These are phyloP conservation scores for Phanerodontia chrysosporium DNA, from an alignment of 768 basidiomycete genomes.

Conservation along the genomic window DNA sequence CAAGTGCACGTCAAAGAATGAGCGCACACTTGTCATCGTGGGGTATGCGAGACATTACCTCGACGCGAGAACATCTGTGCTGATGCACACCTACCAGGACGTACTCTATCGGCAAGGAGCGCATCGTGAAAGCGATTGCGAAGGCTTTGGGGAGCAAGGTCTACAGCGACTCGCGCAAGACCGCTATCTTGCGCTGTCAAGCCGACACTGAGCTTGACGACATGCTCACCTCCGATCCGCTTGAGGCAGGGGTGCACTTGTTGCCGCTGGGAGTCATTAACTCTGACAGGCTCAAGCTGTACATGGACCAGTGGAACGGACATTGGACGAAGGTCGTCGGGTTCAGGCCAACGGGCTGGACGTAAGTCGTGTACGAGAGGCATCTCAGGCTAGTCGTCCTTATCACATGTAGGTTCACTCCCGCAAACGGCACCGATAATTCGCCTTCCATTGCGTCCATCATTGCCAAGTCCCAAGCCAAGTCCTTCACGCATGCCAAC, in stretches of 20 bases:
- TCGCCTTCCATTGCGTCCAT: conserved; percentile 64
- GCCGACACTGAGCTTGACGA: conserved; percentile 77
- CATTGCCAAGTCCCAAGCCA: conserved; percentile 61
- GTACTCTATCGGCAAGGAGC: conserved; percentile 96
- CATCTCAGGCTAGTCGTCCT: background rate
- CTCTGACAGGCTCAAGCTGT: conserved; percentile 71
- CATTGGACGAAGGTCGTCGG: conserved; percentile 71
- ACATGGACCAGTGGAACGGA: conserved; percentile 71
- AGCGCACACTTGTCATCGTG: conserved; percentile 57
- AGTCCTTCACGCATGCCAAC: conserved; percentile 65
- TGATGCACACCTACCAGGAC: conserved; percentile 46
- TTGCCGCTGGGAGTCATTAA: conserved; percentile 74
- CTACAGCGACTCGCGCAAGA: conserved; percentile 85
- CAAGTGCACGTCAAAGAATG: conserved; percentile 35
- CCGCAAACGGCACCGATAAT: conserved; percentile 58
- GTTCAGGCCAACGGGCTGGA: conserved; percentile 95
- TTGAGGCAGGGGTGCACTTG: conserved; percentile 78
- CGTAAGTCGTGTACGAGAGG: conserved; percentile 46
- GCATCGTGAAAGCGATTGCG: conserved; percentile 94
- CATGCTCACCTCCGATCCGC: conserved; percentile 73
- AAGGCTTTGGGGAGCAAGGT: conserved; percentile 75
- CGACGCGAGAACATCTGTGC: background rate
- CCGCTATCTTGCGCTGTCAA: conserved; percentile 78
- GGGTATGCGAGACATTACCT: conserved; percentile 44
- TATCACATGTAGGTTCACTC: conserved; percentile 50